Evolutionary conservation across 257 asterid genomes (phyloP), one percentile per base, ranked within the genome.

Genomic region (Solanum dulcamara): DNA sequence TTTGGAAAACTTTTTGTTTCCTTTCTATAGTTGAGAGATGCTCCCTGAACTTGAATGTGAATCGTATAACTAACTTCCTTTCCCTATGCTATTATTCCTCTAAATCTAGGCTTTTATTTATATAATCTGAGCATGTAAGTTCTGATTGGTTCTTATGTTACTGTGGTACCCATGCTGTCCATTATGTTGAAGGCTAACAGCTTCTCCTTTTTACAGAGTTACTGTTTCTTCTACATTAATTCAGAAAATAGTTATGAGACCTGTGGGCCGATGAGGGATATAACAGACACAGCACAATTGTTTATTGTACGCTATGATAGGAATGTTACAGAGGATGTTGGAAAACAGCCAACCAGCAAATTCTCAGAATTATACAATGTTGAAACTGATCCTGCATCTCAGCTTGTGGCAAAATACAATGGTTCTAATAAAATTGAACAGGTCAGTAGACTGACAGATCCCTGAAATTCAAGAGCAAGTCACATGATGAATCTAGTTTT

Each of bases 391-490:
- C 98, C 99, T 6, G 97, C 94, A 24, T 92, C 97, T 81, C 91
- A 94, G 50, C 97, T 97, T 81, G 99, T 97, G 48, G 98, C 99
- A 14, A 94, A 92, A 87, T 97, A 94, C 92, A 95, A 92, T 40
- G 99, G 99, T 88, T 90, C 98, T 40, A 86, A 71, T 68, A 97
- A 93, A 88, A 87, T 89, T 62, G 86, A 95, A 51, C 96, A 97
- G 97, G 99, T 95, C 84, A 71, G 90, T 79, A 79, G 64, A 30
- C 30, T 28, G 83, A 28, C 18, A 18, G 42, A 32, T 30, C 37
- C 44, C 38, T 79, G 17, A 48, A 79, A 48, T 48, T 30, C 26
- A 18, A 17, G 48, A 79, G 83, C 82, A 44, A 44, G 60, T 75
- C 40, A 75, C 40, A 26, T 75, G 82, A 75, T 79, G 83, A 37